Percentiles rank a stretch among this genome's conserved stretches.
Conservation (phyloP, 2,329 filamentous ascomycete species). For the Exophiala dermatitidis region DNA sequence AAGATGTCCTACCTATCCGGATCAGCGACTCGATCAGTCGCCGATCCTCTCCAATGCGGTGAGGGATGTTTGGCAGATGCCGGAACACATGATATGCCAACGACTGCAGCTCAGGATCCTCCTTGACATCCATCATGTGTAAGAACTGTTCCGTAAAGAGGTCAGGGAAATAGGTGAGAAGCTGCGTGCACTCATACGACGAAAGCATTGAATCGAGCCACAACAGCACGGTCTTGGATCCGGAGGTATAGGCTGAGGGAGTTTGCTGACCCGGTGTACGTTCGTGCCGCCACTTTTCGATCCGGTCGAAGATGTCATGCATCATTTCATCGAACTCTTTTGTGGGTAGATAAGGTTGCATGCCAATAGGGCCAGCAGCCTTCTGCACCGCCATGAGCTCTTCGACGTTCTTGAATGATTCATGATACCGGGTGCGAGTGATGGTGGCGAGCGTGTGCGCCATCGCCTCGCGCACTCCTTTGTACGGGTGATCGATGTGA, state of each 20-base stretch:
- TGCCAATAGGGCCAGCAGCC: constrained; percentile 70
- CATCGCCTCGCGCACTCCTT: constrained; percentile 91
- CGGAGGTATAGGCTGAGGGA: constrained; percentile 88
- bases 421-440: constrained; percentile 85
- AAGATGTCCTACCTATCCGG: constrained; percentile 72
- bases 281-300: constrained; percentile 83
- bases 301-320: constrained; percentile 64
- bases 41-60: constrained; percentile 75
- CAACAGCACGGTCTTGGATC: constrained; percentile 87
- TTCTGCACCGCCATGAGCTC: constrained; percentile 73
- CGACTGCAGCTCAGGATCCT: constrained; percentile 90
- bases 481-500: constrained; percentile 96
- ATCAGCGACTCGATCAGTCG: constrained; percentile 81
- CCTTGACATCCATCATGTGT: constrained; percentile 99
- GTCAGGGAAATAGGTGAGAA: constrained; percentile 84
- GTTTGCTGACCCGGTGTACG: constrained; percentile 83
- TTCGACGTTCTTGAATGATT: constrained; percentile 77
- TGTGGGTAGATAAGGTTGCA: constrained; percentile 71
- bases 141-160: constrained; percentile 86
- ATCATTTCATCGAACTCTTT: constrained; percentile 68
- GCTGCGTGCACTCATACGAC: constrained; percentile 84
- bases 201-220: constrained; percentile 91
- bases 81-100: constrained; percentile 95
- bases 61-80: constrained; percentile 90
- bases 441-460: constrained; percentile 82